Evolutionary conservation across 164 flowering plant species (phyloP), one percentile per base, ranked within the genome.

Genomic region (Magnolia changhungtana): DNA sequence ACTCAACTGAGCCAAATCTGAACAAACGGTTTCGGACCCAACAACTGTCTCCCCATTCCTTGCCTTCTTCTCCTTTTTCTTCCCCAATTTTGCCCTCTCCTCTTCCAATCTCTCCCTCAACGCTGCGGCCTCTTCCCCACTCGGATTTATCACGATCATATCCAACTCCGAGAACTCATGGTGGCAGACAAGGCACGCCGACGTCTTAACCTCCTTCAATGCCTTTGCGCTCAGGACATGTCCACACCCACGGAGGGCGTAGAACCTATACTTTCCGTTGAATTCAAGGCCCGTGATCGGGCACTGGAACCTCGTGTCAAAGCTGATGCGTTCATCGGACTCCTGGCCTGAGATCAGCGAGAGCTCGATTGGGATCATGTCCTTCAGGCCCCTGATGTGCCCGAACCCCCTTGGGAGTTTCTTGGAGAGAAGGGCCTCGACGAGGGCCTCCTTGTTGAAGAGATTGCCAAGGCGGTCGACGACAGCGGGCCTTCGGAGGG

Each of bases 181-280:
- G 71, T 92, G 95, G 74, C 99, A 96, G 52, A 94, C 94, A 77
- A 92, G 80, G 78, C 99, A 94, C 1, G 85, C 71, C 0, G 92
- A 84, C 0, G 90, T 88, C 71, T 92, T 92, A 14, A 96, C 94
- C 85, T 94, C 98, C 85, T 93, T 96, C 85, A 96, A 76, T 0
- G 98, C 96, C 82, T 94, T 96, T 0, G 89, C 90, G 82, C 99
- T 96, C 86, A 96, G 69, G n/a, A 96, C 98, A 88, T 96, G 99
- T 73, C 99, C 99, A 77, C 99, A 96, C 9, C 80, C 86, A 76
- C 79, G 85, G 80, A 96, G 66, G 0, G 90, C 91, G 10, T 87
- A 84, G 72, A 96, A 94, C 82, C 84, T 94, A 63, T 91, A 90
- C 85, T 92, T 94, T 8, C 98, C 98, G 80, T 94, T 96, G 24